A percentile compares a stretch with the other conserved stretches of the same genome.
Conservation (phyloP, 257 asterid species). For the Nemophila menziesii region DNA sequence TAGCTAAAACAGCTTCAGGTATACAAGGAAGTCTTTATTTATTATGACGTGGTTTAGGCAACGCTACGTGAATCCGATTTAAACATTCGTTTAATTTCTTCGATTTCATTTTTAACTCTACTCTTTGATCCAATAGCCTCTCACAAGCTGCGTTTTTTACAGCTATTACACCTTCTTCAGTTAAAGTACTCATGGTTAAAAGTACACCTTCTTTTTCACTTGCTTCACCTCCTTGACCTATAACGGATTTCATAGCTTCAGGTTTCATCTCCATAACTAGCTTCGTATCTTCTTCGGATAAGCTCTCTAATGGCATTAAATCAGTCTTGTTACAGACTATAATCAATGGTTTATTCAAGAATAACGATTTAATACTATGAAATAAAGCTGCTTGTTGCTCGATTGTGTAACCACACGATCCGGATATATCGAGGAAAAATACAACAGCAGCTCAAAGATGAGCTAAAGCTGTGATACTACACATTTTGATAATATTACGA, state of each 20-base stretch:
- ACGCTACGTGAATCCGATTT: slow-evolving; percentile 88
- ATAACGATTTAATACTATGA: slow-evolving; percentile 85
- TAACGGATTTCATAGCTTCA: slow-evolving; percentile 80
- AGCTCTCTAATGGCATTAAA: slow-evolving; percentile 70
- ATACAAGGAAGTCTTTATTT: slow-evolving; percentile 76
- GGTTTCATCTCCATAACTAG: slow-evolving; percentile 73
- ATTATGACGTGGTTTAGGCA: slow-evolving; percentile 80
- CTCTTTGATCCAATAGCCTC: slow-evolving; percentile 77
- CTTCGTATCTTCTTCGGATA: slow-evolving; percentile 72
- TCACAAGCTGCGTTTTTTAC: slow-evolving; percentile 94
- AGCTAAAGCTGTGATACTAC: slow-evolving; percentile 95
- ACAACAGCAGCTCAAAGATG: slow-evolving; percentile 89
- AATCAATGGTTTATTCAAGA: slow-evolving; percentile 76
- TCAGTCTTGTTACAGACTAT: slow-evolving; percentile 90
- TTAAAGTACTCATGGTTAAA: slow-evolving; percentile 81
- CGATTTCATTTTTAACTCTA: slow-evolving; percentile 81
- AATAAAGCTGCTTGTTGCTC: slow-evolving; percentile 90
- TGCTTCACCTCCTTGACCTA: slow-evolving; percentile 84
- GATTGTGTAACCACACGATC: slow-evolving; percentile 88
- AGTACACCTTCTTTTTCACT: slow-evolving; percentile 52
- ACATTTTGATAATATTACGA: slow-evolving; percentile 93
- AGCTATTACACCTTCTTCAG: slow-evolving; percentile 73
- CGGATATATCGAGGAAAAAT: slow-evolving; percentile 85
- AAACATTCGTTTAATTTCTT: slow-evolving; percentile 70
- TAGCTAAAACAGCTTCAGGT: slow-evolving; percentile 75